Conservation (phyloP, 352 stramenopile species). For the Phytophthora gonapodyides region DNA sequence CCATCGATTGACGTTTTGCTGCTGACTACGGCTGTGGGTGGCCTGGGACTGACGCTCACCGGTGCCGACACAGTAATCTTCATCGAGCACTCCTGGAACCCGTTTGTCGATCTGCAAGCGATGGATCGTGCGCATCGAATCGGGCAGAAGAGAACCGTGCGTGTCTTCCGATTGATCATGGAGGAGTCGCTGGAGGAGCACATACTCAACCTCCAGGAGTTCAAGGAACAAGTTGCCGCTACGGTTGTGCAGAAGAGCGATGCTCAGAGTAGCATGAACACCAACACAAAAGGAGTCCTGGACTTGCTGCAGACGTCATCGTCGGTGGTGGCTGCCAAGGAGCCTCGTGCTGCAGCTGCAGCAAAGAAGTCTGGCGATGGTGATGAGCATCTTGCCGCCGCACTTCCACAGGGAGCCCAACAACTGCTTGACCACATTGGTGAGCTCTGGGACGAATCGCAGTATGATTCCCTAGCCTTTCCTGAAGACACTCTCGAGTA, state of each 20-base stretch:
- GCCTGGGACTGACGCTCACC: conserved; percentile 97
- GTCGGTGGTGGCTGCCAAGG: conserved; percentile 39
- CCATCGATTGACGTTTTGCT: conserved; percentile 93
- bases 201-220: conserved; percentile 78
- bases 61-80: conserved; percentile 98
- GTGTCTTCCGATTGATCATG: conserved; percentile 83
- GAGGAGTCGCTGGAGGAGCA: conserved; percentile 75
- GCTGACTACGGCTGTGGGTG: conserved; percentile 95
- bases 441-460: conserved; percentile 81
- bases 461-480: conserved; percentile 81
- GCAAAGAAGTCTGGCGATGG: conserved; percentile 6
- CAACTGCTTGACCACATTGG: conserved; percentile 67
- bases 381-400: conserved; percentile 11
- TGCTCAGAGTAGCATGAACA: conserved; percentile 60
- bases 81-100: conserved; percentile 98
- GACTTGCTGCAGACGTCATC: conserved; percentile 64
- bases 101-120: conserved; percentile 94
- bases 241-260: conserved; percentile 64
- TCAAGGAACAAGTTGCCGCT: conserved; percentile 76
- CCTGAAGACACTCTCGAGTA: conserved; percentile 28
- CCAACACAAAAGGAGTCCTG: conserved; percentile 68
- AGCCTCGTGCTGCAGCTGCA: conserved; percentile 21
- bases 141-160: conserved; percentile 69
- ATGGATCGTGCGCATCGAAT: conserved; percentile 89
- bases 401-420: conserved; percentile 38